Conservation (phyloP, 768 basidiomycete genomes). For the Rhodotorula diobovata region DNA sequence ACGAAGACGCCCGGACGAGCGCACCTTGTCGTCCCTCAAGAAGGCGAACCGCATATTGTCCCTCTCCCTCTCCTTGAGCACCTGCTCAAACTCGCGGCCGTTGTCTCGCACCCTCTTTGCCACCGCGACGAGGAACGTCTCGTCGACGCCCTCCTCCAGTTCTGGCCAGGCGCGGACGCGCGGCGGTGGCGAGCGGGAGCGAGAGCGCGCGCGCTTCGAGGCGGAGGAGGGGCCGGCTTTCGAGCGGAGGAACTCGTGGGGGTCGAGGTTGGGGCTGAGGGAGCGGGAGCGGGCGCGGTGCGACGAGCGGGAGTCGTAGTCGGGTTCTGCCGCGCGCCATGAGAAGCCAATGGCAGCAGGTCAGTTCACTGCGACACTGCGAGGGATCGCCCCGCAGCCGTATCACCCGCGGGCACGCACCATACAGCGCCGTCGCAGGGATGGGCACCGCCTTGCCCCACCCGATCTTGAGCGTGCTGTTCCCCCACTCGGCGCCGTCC, state of each 20-base stretch:
- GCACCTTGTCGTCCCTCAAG: constrained; percentile 54
- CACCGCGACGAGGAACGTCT: constrained; percentile 79
- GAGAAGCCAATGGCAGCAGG: too few relatives aligned
- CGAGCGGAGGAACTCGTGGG: constrained; percentile 41
- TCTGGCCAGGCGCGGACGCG: constrained; percentile 35
- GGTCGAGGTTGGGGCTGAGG: constrained; percentile 17
- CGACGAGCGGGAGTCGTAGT: constrained; percentile 44
- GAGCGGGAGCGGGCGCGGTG: constrained; percentile 42
- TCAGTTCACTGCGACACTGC: not conserved
- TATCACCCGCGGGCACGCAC: not conserved
- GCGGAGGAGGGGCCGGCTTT: not conserved
- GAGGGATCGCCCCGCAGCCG: not conserved
- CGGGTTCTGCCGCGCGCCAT: not conserved
- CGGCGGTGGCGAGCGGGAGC: constrained; percentile 52
- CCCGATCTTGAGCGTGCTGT: constrained; percentile 75
- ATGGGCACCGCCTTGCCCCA: constrained; percentile 97
- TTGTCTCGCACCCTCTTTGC: constrained; percentile 73
- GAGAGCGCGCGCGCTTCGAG: constrained; percentile 45
- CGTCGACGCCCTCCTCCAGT: constrained; percentile 63
- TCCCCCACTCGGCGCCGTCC: constrained; percentile 94
- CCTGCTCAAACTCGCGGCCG: constrained; percentile 87
- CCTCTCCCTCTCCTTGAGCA: constrained; percentile 92
- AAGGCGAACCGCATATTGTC: constrained; percentile 97
- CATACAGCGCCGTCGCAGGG: constrained; percentile 56
- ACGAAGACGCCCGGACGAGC: not conserved